phyloP scores from a whole-genome alignment of 305 asterid genomes.

The Fraxinus albicans region DNA sequence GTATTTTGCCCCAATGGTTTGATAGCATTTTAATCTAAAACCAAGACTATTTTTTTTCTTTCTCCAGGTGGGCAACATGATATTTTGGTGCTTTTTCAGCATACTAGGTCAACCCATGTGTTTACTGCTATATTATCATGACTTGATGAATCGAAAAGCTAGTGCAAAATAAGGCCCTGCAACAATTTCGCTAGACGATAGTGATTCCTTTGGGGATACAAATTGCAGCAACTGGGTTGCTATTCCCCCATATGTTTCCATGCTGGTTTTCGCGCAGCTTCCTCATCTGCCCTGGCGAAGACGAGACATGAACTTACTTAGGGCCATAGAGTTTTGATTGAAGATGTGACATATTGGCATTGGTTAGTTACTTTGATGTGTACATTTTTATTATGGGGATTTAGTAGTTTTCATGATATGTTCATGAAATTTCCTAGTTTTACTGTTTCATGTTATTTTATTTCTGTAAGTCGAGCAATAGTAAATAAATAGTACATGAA shows the following conservation, averaged over 20 bases:
- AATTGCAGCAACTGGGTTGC: neutral
- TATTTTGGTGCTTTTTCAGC: slow-evolving; percentile 90
- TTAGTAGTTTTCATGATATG: neutral
- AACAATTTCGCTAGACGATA: neutral
- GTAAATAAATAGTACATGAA: neutral
- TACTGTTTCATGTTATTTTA: neutral
- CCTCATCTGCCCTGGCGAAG: neutral
- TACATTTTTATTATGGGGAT: neutral
- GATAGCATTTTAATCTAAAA: neutral
- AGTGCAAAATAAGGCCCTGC: slow-evolving; percentile 19
- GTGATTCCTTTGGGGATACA: neutral
- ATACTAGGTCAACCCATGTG: slow-evolving; percentile 68
- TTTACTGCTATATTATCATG: slow-evolving; percentile 86
- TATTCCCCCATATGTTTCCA: neutral
- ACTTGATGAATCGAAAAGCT: slow-evolving; percentile 84
- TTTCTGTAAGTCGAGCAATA: neutral
- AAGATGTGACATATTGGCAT: neutral
- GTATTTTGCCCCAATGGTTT: neutral
- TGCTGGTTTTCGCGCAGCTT: neutral
- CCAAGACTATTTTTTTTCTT: neutral
- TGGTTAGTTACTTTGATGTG: neutral
- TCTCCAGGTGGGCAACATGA: slow-evolving; percentile 92
- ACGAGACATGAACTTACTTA: neutral
- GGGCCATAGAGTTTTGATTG: neutral
- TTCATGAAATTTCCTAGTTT: neutral